Evolutionary conservation across 306 rosid species (phyloP).

Genomic region (Macrotyloma uniflorum): DNA sequence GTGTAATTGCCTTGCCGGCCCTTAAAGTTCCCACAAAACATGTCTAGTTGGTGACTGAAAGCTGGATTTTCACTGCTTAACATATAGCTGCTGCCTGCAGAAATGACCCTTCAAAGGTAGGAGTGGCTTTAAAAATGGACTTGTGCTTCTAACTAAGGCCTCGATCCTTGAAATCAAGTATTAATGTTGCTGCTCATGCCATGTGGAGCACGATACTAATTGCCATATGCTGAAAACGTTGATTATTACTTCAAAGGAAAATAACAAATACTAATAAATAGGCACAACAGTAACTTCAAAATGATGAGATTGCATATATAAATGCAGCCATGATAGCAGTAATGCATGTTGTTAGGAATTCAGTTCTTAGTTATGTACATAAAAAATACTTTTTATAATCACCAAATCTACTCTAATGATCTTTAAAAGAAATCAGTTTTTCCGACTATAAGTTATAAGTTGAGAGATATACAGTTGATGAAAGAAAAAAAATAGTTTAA

Average conservation of each 20-base stretch:
- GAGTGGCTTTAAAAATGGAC: constrained; percentile 5
- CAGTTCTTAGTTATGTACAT: no score
- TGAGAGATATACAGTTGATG: no score
- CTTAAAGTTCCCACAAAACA: not conserved
- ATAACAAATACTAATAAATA: not conserved
- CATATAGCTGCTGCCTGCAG: constrained; percentile 7
- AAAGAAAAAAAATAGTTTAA: no score
- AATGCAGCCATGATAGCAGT: no score
- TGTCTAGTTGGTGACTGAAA: not conserved
- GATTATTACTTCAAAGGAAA: not conserved
- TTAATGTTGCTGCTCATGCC: not conserved
- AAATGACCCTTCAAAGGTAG: constrained; percentile 26
- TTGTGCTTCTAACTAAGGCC: not conserved
- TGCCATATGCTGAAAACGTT: not conserved
- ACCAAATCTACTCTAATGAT: no score
- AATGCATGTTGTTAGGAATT: no score
- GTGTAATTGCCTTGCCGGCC: constrained; percentile 23
- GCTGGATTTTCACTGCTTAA: not conserved
- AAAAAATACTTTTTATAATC: no score
- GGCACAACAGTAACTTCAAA: not conserved
- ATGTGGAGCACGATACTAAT: not conserved
- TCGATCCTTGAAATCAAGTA: not conserved
- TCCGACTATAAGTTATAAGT: no score
- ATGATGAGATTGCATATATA: not conserved
- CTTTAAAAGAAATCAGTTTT: no score